These are phyloP conservation scores for Globisporangium viniferum DNA, from an alignment of 352 stramenopile genomes.

Conservation along the genomic window DNA sequence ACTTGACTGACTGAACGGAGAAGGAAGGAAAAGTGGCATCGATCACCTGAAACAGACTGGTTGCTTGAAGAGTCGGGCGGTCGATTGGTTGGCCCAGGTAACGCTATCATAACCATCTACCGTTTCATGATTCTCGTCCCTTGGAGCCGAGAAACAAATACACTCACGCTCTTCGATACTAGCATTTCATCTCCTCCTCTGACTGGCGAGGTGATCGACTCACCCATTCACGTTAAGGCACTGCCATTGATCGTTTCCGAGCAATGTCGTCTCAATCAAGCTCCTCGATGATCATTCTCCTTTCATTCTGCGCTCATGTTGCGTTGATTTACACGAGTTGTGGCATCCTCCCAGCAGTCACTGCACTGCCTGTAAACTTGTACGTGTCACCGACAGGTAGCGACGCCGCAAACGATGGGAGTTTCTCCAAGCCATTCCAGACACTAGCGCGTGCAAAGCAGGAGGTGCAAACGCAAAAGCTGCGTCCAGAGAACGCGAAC, in stretches of 20 bases:
- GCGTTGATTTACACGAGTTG: background rate
- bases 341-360: background rate
- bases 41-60: background rate
- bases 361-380: constrained; percentile 16
- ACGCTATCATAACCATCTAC: background rate
- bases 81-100: background rate
- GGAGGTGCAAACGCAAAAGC: constrained; percentile 31
- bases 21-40: background rate
- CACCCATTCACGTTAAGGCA: background rate
- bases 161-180: background rate
- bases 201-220: background rate
- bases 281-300: background rate
- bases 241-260: too few species aligned
- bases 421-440: constrained; percentile 44
- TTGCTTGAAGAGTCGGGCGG: constrained; percentile 3
- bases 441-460: constrained; percentile 44
- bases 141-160: background rate
- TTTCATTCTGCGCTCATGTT: background rate
- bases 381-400: constrained; percentile 50
- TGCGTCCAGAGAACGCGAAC: constrained; percentile 19
- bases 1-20: background rate
- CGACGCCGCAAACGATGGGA: constrained; percentile 39
- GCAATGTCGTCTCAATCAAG: background rate
- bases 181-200: background rate
- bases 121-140: background rate